Percentiles rank a stretch among this genome's conserved stretches.
Conservation (phyloP, 2,329 filamentous ascomycete species). For the Penicillium nordicum region DNA sequence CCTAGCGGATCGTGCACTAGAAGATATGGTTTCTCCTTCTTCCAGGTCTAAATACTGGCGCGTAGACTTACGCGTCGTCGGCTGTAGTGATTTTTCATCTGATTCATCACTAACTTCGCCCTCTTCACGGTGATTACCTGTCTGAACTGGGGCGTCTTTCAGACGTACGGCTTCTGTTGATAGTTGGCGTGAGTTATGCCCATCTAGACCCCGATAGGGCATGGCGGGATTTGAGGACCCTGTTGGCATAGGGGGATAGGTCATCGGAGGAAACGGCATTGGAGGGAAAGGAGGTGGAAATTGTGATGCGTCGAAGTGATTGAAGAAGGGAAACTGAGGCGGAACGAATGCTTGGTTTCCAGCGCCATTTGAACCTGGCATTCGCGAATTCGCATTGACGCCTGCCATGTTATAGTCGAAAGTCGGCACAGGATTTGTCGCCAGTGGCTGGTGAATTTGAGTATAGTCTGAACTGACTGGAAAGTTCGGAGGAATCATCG, state of each 20-base stretch:
- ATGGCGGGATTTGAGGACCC: slow-evolving; percentile 13
- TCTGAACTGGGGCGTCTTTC: slow-evolving; percentile 28
- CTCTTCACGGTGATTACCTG: slow-evolving; percentile 59
- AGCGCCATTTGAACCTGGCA: slow-evolving; percentile 30
- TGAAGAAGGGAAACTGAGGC: slow-evolving; percentile 30
- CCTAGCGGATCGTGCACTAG: slow-evolving; percentile 20
- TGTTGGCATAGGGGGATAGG: slow-evolving; percentile 20
- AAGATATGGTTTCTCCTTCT: slow-evolving; percentile 26
- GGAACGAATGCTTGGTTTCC: slow-evolving; percentile 25
- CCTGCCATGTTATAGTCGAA: slow-evolving; percentile 24
- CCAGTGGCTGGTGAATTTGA: slow-evolving; percentile 22
- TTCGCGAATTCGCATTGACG: slow-evolving; percentile 28
- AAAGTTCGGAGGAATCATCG: slow-evolving; percentile 28
- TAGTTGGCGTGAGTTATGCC: not conserved
- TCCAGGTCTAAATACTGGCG: slow-evolving; percentile 19
- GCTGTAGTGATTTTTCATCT: not conserved
- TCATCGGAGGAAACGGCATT: slow-evolving; percentile 24
- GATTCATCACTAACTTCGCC: slow-evolving; percentile 73
- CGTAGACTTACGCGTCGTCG: not conserved
- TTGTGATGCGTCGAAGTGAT: slow-evolving; percentile 34
- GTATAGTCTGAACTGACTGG: slow-evolving; percentile 26
- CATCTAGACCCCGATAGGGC: not conserved
- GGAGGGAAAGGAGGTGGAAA: slow-evolving; percentile 34
- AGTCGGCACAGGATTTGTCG: slow-evolving; percentile 10
- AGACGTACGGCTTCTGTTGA: not conserved